Base-by-base conservation (phyloP, 345 rosid species). In the Tarenaya hassleriana region DNA sequence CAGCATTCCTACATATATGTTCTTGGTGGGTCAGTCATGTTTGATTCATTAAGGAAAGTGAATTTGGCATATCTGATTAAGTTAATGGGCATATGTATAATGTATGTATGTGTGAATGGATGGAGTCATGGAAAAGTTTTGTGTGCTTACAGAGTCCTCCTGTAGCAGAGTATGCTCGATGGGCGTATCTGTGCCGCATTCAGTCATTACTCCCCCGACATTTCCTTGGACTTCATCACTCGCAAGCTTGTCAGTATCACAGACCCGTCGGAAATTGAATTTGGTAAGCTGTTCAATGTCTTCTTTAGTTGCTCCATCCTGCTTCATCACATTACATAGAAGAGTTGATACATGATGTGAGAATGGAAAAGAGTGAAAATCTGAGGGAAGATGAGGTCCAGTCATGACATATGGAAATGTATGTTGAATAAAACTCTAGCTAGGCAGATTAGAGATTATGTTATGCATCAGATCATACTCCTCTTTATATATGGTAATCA, bases 261-360 rank as follows among this genome's bases (percentile, higher is more conserved):
- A 71, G 38, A 51, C 47, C 58, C 66, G 77, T 42, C 69, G 82
- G 63, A 84, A 91, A 66, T 77, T 87, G 74, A 77, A 91, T 67
- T 79, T 87, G 35, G 82, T 70, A 41, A 91, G 77, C 64, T 75
- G 86, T 20, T 91, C 96, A 53, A 91, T 79, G 61, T 91, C 98
- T 71, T 91, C 98, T 70, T 67, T 82, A 27, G 98, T 67, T 48
- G 98, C 95, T 64, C 98, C 98, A 75, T 84, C 96, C 98, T 91
- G 84, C 21, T 24, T 24, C 5, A 24, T 5, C 29, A 24, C 29
- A 5, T 24, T 24, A 24, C n/a, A n/a, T n/a, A n/a, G n/a, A n/a
- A n/a, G n/a, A n/a, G n/a, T n/a, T n/a, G n/a, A n/a, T n/a, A n/a
- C 29, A 24, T 5, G 29, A 24, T 24, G 2, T 24, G 29, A 24